Percentiles rank a stretch among this genome's conserved stretches.
phyloP scores from a whole-genome alignment of 1,284 basidiomycete genomes.

The Moesziomyces parantarcticus region DNA sequence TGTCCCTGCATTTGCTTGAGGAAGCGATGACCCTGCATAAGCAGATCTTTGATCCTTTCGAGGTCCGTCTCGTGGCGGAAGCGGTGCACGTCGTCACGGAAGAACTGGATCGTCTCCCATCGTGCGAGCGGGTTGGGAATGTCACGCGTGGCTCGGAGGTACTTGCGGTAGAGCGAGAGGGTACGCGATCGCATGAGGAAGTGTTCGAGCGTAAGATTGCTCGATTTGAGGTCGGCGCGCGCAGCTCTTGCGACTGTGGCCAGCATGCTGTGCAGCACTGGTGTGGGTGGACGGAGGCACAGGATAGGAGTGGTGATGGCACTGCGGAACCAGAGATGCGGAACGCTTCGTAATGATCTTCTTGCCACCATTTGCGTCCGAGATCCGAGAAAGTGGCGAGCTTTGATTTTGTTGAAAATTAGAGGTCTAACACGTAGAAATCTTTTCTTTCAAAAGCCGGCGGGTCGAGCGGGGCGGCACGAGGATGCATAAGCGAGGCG shows the following conservation, averaged over 20 bases:
- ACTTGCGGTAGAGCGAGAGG: constrained; percentile 53
- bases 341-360: too few relatives aligned
- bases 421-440: too few relatives aligned
- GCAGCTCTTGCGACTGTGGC: constrained; percentile 18
- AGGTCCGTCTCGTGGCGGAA: constrained; percentile 40
- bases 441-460: neutral
- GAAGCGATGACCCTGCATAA: constrained; percentile 47
- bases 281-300: neutral
- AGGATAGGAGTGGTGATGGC: too few relatives aligned
- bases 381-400: too few relatives aligned
- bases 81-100: constrained; percentile 43
- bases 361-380: too few relatives aligned
- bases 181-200: constrained; percentile 49
- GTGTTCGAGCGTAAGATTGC: constrained; percentile 53
- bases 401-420: too few relatives aligned
- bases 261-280: constrained; percentile 7
- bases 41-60: constrained; percentile 38
- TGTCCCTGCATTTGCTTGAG: constrained; percentile 55
- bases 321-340: too few relatives aligned
- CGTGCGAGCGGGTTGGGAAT: constrained; percentile 58
- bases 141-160: constrained; percentile 53
- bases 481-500: neutral
- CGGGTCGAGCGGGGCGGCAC: neutral
- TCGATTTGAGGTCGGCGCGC: constrained; percentile 30
- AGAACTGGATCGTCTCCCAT: constrained; percentile 58